These are phyloP conservation scores for Diaporthe velutina DNA, from an alignment of 2,329 filamentous ascomycete species.

Conservation along the genomic window DNA sequence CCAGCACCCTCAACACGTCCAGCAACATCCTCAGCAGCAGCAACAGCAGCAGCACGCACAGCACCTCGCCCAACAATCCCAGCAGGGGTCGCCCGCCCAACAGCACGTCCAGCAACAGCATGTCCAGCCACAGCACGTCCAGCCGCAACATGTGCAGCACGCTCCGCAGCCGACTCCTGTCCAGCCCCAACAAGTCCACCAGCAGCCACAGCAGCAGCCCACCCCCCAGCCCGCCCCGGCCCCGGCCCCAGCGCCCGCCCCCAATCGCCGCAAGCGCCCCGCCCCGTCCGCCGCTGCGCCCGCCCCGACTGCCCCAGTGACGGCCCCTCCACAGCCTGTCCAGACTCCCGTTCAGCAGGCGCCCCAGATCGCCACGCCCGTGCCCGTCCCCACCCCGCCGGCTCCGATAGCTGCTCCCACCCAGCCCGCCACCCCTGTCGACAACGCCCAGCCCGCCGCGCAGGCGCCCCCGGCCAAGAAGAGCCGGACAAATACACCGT, in stretches of 20 bases:
- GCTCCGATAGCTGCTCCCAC: conserved; percentile 46
- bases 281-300: conserved; percentile 55
- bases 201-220: conserved; percentile 47
- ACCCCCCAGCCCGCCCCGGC: conserved; percentile 45
- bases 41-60: conserved; percentile 48
- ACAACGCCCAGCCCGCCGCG: conserved; percentile 48
- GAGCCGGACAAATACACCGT: conserved; percentile 97
- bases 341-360: conserved; percentile 52
- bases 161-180: conserved; percentile 42
- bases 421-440: conserved; percentile 47
- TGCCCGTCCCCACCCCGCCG: conserved; percentile 47
- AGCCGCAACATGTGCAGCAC: conserved; percentile 51
- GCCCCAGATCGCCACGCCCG: conserved; percentile 42
- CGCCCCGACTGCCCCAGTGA: conserved; percentile 50
- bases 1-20: conserved; percentile 37
- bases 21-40: conserved; percentile 46
- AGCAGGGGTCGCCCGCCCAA: conserved; percentile 43
- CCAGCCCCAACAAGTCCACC: conserved; percentile 41
- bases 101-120: conserved; percentile 49
- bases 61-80: conserved; percentile 43
- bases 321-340: conserved; percentile 47
- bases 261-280: conserved; percentile 49
- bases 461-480: conserved; percentile 81
- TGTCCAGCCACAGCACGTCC: conserved; percentile 50
- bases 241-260: conserved; percentile 47